A percentile compares a stretch with the other conserved stretches of the same genome.
Conservation (phyloP, 2,329 filamentous ascomycete species). For the Tolypocladium inflatum region DNA sequence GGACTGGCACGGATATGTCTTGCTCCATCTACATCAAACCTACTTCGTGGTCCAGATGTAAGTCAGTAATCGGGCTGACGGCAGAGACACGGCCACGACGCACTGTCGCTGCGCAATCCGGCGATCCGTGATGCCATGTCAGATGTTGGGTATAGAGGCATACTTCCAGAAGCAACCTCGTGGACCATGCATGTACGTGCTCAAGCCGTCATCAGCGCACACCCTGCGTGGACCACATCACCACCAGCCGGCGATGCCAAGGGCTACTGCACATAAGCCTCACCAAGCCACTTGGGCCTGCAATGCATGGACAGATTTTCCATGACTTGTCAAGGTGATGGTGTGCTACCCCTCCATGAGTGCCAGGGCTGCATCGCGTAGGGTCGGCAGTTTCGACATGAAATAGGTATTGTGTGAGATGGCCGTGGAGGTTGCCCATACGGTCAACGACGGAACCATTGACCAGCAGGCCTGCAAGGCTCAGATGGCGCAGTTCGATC, state of each 20-base stretch:
- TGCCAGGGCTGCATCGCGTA: not conserved
- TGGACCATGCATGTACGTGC: not conserved
- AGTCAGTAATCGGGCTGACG: not conserved
- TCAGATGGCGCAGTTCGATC: not conserved
- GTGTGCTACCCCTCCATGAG: not conserved
- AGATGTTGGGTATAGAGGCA: not conserved
- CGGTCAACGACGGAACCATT: not conserved
- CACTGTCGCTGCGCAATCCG: not conserved
- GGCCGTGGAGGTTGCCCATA: not conserved
- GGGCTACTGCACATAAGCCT: not conserved
- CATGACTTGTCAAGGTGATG: not conserved
- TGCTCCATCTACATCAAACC: not conserved
- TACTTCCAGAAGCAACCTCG: slow-evolving; percentile 1
- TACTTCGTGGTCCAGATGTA: not conserved
- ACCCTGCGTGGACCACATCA: not conserved
- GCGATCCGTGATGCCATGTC: not conserved
- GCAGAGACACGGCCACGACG: not conserved
- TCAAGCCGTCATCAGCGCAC: not conserved
- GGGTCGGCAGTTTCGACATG: not conserved
- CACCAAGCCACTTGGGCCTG: not conserved
- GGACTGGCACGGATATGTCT: not conserved
- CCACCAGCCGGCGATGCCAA: not conserved
- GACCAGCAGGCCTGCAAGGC: not conserved
- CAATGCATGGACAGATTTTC: not conserved
- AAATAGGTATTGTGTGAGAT: not conserved